Percentiles rank a stretch among this genome's conserved stretches.
Evolutionary conservation across 352 stramenopile species (phyloP).

Genomic region (Blastocystis sp.): DNA sequence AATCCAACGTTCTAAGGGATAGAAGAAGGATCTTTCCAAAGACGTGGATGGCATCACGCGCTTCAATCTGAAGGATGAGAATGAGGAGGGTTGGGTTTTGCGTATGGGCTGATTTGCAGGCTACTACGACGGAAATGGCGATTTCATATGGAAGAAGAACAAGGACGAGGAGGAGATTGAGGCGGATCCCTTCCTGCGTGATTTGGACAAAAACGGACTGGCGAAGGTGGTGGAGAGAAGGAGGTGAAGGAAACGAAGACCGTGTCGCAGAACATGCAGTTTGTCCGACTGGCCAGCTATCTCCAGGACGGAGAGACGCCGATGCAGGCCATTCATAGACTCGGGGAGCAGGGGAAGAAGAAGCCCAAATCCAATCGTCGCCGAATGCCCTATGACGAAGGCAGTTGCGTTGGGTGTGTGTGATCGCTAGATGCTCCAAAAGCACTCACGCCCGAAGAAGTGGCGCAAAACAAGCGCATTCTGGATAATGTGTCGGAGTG

Average conservation of each 20-base stretch:
- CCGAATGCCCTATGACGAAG: constrained; percentile 34
- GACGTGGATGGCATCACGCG: constrained; percentile 64
- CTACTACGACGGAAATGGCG: constrained; percentile 40
- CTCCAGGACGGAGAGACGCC: constrained; percentile 17
- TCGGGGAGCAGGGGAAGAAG: neutral
- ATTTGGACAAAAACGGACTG: constrained; percentile 54
- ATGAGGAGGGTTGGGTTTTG: constrained; percentile 15
- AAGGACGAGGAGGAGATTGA: constrained; percentile 39
- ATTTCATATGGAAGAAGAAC: constrained; percentile 47
- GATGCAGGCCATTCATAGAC: constrained; percentile 7
- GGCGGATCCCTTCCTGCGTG: constrained; percentile 16
- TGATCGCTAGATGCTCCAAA: constrained; percentile 8
- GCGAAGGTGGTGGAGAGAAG: neutral
- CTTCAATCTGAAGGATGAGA: constrained; percentile 68
- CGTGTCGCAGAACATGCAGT: constrained; percentile 58
- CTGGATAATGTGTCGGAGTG: constrained; percentile 26
- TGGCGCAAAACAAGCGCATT: neutral
- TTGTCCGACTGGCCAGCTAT: constrained; percentile 23
- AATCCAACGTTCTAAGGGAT: neutral
- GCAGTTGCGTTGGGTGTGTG: neutral
- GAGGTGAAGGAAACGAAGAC: neutral
- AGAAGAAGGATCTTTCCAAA: constrained; percentile 43
- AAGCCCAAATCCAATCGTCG: constrained; percentile 32
- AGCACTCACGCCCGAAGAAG: constrained; percentile 6
- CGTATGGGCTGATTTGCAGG: neutral